Evolutionary conservation across 2,329 filamentous ascomycete genomes (phyloP), one percentile per base, ranked within the genome.

Genomic region (Verticillium nonalfalfae): DNA sequence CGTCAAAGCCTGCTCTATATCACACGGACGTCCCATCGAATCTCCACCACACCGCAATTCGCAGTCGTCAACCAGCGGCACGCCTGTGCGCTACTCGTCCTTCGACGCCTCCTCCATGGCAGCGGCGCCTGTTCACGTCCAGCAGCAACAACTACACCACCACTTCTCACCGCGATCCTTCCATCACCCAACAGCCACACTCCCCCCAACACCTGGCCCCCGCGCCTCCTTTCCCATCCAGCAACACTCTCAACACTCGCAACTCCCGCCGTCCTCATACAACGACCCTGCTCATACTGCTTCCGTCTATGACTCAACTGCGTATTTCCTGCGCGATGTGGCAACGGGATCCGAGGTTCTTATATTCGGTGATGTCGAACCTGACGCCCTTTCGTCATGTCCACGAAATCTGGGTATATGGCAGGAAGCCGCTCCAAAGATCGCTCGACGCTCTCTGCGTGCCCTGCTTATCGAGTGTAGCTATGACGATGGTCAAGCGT

Each of bases 391-490:
- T 33, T 96, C 92, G 0, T 75, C 94, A 1, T 89, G 85, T 1
- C 93, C 94, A 1, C 87, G 93, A 31, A 98, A 95, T 66, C 77
- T 83, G n/a, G 79, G 81, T 14, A 86, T 99, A 14, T 99, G 95
- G 95, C 83, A 86, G 66, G 90, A 95, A 69, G 94, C 94, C 0
- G 94, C 93, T 0, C 89, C 89, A 9, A 97, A 96, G 71, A 87
- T 99, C 33, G 89, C 81, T 0, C 77, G 81, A 0, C 91, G 91
- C 1, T 80, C 83, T 4, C 81, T 99, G 0, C 84, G 82, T 0
- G 94, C 89, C 11, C 90, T 99, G 13, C 94, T 98, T 71, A 96
- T 99, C 68, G 95, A 99, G 78, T 98, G 94, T 74, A 96, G 91
- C 64, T 99, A 94, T 73, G 90, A 92, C 64, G 89, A 97, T 72